Conservation (phyloP, 192 early-diverging fungal species). For the Gorgonomyces haynaldii region DNA sequence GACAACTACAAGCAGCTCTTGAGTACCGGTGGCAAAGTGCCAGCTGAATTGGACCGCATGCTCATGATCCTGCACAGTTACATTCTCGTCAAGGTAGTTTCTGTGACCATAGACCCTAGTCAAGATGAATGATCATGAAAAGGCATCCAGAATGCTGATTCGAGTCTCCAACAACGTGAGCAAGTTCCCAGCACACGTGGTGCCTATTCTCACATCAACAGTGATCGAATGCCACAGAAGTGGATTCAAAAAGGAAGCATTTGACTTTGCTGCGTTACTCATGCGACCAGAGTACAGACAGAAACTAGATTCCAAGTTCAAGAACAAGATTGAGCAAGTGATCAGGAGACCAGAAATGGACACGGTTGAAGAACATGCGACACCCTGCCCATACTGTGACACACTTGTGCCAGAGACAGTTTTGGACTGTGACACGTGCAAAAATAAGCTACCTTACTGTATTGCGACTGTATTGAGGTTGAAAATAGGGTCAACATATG, state of each 20-base stretch:
- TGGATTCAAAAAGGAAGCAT: conserved; percentile 35
- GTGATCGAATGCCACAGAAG: conserved; percentile 48
- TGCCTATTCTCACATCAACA: conserved; percentile 47
- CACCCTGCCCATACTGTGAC: conserved; percentile 43
- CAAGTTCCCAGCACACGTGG: conserved; percentile 43
- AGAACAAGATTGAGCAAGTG: conserved; percentile 43
- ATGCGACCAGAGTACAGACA: conserved; percentile 48
- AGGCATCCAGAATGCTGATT: conserved; percentile 43
- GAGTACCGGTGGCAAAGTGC: conserved; percentile 25
- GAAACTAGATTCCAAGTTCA: conserved; percentile 46
- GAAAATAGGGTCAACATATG: conserved; percentile 42
- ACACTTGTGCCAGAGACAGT: conserved; percentile 28
- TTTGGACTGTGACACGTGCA: conserved; percentile 44
- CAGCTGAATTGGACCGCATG: conserved; percentile 41
- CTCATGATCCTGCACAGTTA: conserved; percentile 50
- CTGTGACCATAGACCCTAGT: conserved; percentile 25
- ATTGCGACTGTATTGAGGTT: conserved; percentile 36
- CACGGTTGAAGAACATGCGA: conserved; percentile 25
- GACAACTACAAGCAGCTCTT: conserved; percentile 37
- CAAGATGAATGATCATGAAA: conserved; percentile 30
- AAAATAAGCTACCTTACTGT: conserved; percentile 49
- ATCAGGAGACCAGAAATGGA: conserved; percentile 42
- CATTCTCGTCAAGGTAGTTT: conserved; percentile 42
- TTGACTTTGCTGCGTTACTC: conserved; percentile 44
- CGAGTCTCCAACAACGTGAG: conserved; percentile 41